Evolutionary conservation across 371 early-diverging fungal genomes (phyloP), one percentile per base, ranked within the genome.

Genomic region (Mucor indicus): DNA sequence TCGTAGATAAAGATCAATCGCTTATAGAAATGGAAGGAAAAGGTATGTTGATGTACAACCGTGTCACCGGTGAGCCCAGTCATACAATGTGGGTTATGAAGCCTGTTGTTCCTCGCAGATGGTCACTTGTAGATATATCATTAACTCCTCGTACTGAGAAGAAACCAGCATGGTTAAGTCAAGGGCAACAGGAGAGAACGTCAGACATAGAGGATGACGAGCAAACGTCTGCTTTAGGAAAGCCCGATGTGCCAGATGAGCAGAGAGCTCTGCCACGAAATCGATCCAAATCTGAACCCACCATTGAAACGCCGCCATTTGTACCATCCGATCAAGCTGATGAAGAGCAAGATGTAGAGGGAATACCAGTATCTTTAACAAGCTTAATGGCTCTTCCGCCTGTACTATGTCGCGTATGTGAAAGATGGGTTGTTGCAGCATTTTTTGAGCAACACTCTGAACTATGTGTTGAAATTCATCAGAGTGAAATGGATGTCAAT

Each of bases 31-130:
- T 95, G 73, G 89, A 92, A 56, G 94, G 89, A 25, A 91, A 93
- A 57, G 96, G 94, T 0, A 92, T 95, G 91, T 65, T 91, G 23
- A 87, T 89, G 60, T 86, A 87, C 51, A 86, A 90, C 44, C 74
- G 84, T 12, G 64, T 75, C 0, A 81, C 84, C 7, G 77, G 70
- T 13, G 75, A 77, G 24, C 89, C 91, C 0, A 79, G 83, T 31
- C 90, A 89, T 56, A 86, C 90, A 0, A 82, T 95, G 70, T 93
- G 93, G 94, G 89, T 92, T 0, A 74, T 85, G 31, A 80, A 86
- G 42, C 92, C 91, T 0, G 76, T 41, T 51, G 32, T 50, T 12
- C 19, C 50, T 11, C 57, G 66, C 3, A 54, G 55, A 1, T 60
- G 54, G 55, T 57, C 66, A 16, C 22, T 58, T 2, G 22, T 57